phyloP scores from a whole-genome alignment of 148 eudicot species.

The Cornus controversa region DNA sequence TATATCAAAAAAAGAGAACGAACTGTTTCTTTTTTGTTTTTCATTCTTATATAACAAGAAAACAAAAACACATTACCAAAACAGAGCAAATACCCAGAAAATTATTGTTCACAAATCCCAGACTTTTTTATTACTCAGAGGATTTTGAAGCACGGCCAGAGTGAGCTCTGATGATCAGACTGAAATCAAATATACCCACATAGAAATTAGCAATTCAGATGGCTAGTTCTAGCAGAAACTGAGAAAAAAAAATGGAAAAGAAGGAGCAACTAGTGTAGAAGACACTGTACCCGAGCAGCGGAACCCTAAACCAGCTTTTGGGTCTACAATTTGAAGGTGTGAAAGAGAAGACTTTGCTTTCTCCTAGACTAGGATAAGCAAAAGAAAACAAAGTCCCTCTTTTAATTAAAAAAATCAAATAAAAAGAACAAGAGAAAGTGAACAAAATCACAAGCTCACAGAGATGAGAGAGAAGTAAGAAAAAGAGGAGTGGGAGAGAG shows the following conservation, averaged over 20 bases:
- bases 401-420: conserved; percentile 15
- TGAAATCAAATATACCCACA: neutral
- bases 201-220: neutral
- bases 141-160: neutral
- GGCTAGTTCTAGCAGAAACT: conserved; percentile 4
- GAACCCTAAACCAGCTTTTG: neutral
- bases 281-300: neutral
- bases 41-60: neutral
- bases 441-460: conserved; percentile 5
- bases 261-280: neutral
- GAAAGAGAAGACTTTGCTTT: conserved; percentile 2
- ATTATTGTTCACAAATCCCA: neutral
- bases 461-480: neutral
- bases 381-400: conserved; percentile 42
- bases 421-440: conserved; percentile 1
- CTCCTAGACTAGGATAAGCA: conserved; percentile 13
- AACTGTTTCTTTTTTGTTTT: neutral
- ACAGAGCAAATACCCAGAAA: neutral
- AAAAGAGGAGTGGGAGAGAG: conserved; percentile 2
- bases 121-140: neutral
- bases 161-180: neutral
- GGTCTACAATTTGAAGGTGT: conserved; percentile 1
- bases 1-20: neutral
- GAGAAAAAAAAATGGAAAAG: neutral
- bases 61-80: neutral